Base-by-base conservation (phyloP, 805 yeast species). In the Metschnikowia gelsemii region DNA sequence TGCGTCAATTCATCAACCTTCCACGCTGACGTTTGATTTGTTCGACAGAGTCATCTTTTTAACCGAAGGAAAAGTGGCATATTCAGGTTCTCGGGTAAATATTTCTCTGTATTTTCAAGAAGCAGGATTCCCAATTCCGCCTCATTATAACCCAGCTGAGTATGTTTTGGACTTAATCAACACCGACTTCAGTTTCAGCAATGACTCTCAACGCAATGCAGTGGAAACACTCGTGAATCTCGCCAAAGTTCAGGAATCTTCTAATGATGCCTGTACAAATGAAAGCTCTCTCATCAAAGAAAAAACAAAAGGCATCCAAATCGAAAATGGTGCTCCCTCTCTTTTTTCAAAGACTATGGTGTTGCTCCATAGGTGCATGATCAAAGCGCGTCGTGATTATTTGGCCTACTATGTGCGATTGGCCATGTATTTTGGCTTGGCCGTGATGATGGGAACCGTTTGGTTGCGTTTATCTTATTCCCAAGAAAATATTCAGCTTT, bases 1-100 rank as follows among this genome's bases (percentile, higher is more conserved):
- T 4, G 66, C 86, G 57, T 80, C 89, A 28, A 83, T 87, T 29
- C 95, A 87, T 57, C 96, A 87, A 59, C 96, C 96, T 0, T 62
- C 95, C 31, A 76, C 84, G 0, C 95, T 87, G 61, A 84, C 87
- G 33, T 72, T 85, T 31, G 72, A 73, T 42, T 58, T 83, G 16
- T 79, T 87, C 45, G 95, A 88, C 56, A 70, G 75, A 32, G 66
- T 87, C 3, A 75, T 87, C 45, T 67, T 87, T 5, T 61, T 87
- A 27, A 78, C 90, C 0, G 78, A 82, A 31, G 88, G 90, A 0
- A 56, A 66, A 27, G 39, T 73, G 29, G 67, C 66, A 1, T 69
- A 61, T 49, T 67, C 64, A 63, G 84, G 78, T 1, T 63, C 72
- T 5, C 53, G 61, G n/a, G 52, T 56, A 2, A 68, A 76, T 66